phyloP scores from a whole-genome alignment of 129 eudicot genomes.

The Ambrosia trifida region DNA sequence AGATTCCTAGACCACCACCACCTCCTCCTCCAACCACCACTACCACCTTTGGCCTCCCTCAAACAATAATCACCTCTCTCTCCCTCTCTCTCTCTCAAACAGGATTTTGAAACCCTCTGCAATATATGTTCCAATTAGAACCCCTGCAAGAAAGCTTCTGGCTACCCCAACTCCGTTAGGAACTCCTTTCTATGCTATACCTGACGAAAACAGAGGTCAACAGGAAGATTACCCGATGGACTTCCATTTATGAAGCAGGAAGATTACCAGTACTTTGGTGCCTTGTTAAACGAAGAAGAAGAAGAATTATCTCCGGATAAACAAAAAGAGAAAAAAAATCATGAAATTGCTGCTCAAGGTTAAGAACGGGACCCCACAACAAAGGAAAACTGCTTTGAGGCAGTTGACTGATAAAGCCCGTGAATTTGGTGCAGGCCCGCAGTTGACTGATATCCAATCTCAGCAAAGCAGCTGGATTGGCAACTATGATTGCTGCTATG shows the following conservation, averaged over 20 bases:
- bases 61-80: no score
- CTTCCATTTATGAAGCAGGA: slow-evolving; percentile 88
- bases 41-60: no score
- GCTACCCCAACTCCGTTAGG: slow-evolving; percentile 91
- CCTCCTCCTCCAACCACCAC: no score
- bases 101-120: no score
- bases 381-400: slow-evolving; percentile 93
- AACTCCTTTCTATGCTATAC: slow-evolving; percentile 80
- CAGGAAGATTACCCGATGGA: slow-evolving; percentile 88
- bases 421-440: slow-evolving; percentile 97
- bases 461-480: slow-evolving; percentile 94
- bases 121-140: slow-evolving; percentile 79
- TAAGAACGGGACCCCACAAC: slow-evolving; percentile 94
- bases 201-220: slow-evolving; percentile 83
- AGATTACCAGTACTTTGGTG: slow-evolving; percentile 83
- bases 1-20: no score
- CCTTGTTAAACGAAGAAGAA: slow-evolving; percentile 71
- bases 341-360: slow-evolving; percentile 92
- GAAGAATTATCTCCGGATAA: slow-evolving; percentile 85
- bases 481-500: slow-evolving; percentile 99
- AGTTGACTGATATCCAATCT: no score
- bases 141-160: slow-evolving; percentile 94
- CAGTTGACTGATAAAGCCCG: slow-evolving; percentile 93
- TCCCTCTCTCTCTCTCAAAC: no score
- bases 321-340: slow-evolving; percentile 82